Conservation (phyloP, 768 basidiomycete genomes). For the Leccinum barrowsii region DNA sequence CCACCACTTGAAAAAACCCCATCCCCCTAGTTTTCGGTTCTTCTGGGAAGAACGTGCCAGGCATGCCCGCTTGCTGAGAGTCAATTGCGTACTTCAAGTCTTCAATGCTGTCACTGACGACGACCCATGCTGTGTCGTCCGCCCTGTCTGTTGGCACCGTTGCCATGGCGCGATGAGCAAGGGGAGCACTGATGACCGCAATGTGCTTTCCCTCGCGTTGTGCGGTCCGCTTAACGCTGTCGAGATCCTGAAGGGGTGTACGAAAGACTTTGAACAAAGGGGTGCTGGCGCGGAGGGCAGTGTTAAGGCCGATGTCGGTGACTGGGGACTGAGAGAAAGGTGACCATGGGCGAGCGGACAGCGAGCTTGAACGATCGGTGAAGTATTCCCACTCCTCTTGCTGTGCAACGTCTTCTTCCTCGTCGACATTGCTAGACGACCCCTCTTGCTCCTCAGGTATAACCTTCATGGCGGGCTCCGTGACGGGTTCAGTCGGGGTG, state of each 20-base stretch:
- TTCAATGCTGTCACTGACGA: conserved; percentile 31
- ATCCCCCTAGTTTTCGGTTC: conserved; percentile 15
- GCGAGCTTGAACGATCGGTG: conserved; percentile 17
- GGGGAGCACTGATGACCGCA: conserved; percentile 26
- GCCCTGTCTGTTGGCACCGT: conserved; percentile 17
- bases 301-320: conserved; percentile 24
- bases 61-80: conserved; percentile 31
- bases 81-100: conserved; percentile 32
- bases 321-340: conserved; percentile 24
- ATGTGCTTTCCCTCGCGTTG: conserved; percentile 31
- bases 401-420: conserved; percentile 7
- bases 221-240: conserved; percentile 24
- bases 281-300: conserved; percentile 28
- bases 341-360: conserved; percentile 25
- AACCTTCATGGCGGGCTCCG: conserved; percentile 13
- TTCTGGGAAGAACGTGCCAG: conserved; percentile 27
- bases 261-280: conserved; percentile 34
- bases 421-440: conserved; percentile 5
- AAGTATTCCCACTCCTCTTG: conserved; percentile 11
- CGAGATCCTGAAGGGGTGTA: conserved; percentile 28
- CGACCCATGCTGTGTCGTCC: conserved; percentile 28
- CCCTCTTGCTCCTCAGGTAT: conserved; percentile 13
- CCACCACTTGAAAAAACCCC: conserved; percentile 30
- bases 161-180: conserved; percentile 21
- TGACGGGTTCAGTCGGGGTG: conserved; percentile 29